A percentile compares a stretch with the other conserved stretches of the same genome.
Evolutionary conservation across 805 yeast genomes (phyloP).

Genomic region (Metschnikowia sp.): DNA sequence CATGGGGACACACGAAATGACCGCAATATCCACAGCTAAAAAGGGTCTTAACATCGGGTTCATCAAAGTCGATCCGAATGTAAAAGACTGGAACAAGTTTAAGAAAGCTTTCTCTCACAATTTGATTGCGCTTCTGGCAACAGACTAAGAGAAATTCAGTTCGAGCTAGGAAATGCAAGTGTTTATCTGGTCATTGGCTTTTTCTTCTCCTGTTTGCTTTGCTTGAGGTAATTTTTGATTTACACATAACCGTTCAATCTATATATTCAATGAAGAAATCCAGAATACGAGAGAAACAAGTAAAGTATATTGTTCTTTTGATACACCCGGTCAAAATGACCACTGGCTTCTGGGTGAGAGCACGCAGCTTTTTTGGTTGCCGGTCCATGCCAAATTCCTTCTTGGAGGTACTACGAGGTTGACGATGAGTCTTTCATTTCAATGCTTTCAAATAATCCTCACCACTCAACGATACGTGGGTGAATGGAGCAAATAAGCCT

Average conservation of each 20-base stretch:
- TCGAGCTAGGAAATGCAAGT: too few relatives aligned
- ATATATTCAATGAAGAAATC: too few relatives aligned
- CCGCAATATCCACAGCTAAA: constrained; percentile 7
- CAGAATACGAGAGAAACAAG: too few relatives aligned
- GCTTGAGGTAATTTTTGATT: too few relatives aligned
- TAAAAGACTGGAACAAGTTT: constrained; percentile 7
- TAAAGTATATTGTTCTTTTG: too few relatives aligned
- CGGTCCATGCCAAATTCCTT: constrained; percentile 34
- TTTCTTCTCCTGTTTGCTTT: too few relatives aligned
- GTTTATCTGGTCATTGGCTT: too few relatives aligned
- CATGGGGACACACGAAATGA: constrained; percentile 10
- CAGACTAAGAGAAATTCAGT: not conserved
- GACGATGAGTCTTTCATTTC: constrained; percentile 58
- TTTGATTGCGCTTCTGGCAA: not conserved
- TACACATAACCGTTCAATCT: too few relatives aligned
- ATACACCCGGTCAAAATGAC: too few relatives aligned
- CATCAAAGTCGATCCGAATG: constrained; percentile 3
- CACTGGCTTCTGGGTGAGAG: too few relatives aligned
- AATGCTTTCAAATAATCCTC: constrained; percentile 59
- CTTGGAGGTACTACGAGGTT: constrained; percentile 70
- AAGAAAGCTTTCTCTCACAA: not conserved
- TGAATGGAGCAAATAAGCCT: constrained; percentile 53
- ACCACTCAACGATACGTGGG: constrained; percentile 55
- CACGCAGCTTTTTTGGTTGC: too few relatives aligned
- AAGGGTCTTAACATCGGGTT: constrained; percentile 8